Evolutionary conservation across 805 yeast species (phyloP).

Genomic region (Blastobotrys terrestris): DNA sequence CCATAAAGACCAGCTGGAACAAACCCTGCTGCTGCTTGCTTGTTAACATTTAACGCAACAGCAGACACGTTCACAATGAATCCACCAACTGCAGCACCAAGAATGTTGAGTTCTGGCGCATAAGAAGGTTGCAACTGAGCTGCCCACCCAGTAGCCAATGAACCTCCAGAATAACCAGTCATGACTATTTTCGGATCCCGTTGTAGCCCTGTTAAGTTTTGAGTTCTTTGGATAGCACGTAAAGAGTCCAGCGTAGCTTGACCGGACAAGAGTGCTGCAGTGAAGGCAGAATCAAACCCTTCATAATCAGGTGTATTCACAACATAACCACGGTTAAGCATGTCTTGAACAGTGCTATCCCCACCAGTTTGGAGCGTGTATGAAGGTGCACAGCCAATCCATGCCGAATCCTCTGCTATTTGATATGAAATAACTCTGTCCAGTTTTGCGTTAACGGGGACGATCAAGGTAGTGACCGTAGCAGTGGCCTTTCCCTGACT

Average conservation of each 20-base stretch:
- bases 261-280: constrained; percentile 22
- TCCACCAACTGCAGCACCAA: constrained; percentile 27
- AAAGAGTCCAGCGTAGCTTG: constrained; percentile 26
- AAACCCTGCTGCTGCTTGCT: constrained; percentile 19
- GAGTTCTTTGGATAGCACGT: constrained; percentile 21
- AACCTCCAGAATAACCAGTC: constrained; percentile 27
- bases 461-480: constrained; percentile 25
- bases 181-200: constrained; percentile 17
- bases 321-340: constrained; percentile 13
- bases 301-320: constrained; percentile 19
- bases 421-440: constrained; percentile 24
- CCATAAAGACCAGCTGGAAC: constrained; percentile 23
- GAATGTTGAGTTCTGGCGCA: constrained; percentile 23
- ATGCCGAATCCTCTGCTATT: constrained; percentile 25
- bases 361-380: constrained; percentile 17
- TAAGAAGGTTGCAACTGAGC: constrained; percentile 23
- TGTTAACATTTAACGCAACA: constrained; percentile 15
- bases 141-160: constrained; percentile 25
- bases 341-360: constrained; percentile 7
- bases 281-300: constrained; percentile 17
- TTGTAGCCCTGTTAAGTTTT: constrained; percentile 11
- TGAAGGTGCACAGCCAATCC: constrained; percentile 26
- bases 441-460: constrained; percentile 17
- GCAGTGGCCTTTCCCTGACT: constrained; percentile 24
- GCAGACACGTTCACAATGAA: constrained; percentile 21